Evolutionary conservation across 2,329 filamentous ascomycete species (phyloP).

Genomic region (Stagonosporopsis rhizophila): DNA sequence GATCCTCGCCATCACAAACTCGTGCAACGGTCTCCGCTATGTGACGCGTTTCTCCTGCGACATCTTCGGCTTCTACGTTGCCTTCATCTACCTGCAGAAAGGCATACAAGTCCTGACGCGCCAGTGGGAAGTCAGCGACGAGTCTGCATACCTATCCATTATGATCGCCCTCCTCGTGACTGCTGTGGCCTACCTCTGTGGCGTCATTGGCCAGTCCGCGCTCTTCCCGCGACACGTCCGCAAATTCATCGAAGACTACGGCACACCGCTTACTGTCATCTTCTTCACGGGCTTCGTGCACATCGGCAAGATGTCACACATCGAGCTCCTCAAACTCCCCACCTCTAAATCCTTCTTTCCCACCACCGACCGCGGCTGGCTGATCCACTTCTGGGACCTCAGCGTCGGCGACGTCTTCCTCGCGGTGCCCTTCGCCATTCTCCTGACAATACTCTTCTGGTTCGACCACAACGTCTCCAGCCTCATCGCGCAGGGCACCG

Average conservation of each 20-base stretch:
- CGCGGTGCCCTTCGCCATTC: constrained; percentile 83
- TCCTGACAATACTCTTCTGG: constrained; percentile 85
- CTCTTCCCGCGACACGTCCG: constrained; percentile 78
- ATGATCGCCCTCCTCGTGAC: constrained; percentile 79
- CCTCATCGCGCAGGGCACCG: constrained; percentile 62
- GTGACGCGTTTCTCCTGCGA: constrained; percentile 92
- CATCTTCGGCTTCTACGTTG: constrained; percentile 93
- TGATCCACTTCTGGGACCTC: constrained; percentile 83
- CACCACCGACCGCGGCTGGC: constrained; percentile 75
- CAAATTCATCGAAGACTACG: constrained; percentile 88
- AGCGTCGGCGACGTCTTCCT: constrained; percentile 76
- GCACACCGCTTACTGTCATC: constrained; percentile 69
- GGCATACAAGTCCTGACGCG: constrained; percentile 83
- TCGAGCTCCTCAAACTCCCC: constrained; percentile 74
- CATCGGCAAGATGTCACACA: constrained; percentile 78
- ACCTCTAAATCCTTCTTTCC: constrained; percentile 81
- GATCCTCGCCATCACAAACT: constrained; percentile 82
- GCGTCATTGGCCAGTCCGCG: constrained; percentile 71
- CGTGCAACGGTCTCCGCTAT: constrained; percentile 86
- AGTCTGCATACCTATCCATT: constrained; percentile 78
- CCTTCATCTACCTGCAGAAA: constrained; percentile 90
- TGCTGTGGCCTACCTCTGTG: constrained; percentile 76
- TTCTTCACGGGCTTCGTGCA: constrained; percentile 93
- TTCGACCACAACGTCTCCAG: constrained; percentile 80
- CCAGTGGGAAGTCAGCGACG: constrained; percentile 69